Percentiles rank a stretch among this genome's conserved stretches.
Conservation (phyloP, 179 eudicot species). For the Corrigiola litoralis region DNA sequence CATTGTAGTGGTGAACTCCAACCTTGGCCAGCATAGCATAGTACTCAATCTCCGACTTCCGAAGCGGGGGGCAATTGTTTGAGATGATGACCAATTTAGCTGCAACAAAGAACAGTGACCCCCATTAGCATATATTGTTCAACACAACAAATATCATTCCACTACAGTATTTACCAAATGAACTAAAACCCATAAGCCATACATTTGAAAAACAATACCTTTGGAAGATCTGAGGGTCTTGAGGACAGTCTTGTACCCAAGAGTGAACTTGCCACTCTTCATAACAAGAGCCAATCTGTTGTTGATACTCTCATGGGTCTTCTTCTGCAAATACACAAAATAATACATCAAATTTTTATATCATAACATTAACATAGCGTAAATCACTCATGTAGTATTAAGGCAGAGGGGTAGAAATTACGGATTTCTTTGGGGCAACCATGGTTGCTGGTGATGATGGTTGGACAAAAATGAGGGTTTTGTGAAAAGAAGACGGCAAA, state of each 20-base stretch:
- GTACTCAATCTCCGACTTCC: conserved; percentile 88
- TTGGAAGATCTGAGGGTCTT: conserved; percentile 64
- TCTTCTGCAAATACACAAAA: conserved; percentile 52
- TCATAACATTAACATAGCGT: neutral
- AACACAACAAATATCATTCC: too few species aligned
- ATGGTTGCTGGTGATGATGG: neutral
- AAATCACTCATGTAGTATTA: neutral
- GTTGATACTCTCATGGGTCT: conserved; percentile 92
- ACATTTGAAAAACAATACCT: conserved; percentile 28
- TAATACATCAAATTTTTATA: neutral
- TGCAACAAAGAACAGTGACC: conserved; percentile 4
- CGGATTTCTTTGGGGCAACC: conserved; percentile 37
- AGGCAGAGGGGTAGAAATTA: conserved; percentile 6
- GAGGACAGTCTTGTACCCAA: conserved; percentile 84
- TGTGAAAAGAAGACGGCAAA: too few species aligned
- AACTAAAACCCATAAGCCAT: too few species aligned
- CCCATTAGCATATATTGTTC: neutral
- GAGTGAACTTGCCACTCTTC: conserved; percentile 83
- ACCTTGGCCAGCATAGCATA: conserved; percentile 83
- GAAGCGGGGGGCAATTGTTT: conserved; percentile 78
- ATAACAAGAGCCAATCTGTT: conserved; percentile 81
- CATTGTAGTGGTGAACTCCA: conserved; percentile 82
- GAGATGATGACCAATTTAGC: conserved; percentile 67
- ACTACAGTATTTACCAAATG: too few species aligned
- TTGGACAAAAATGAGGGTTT: too few species aligned